Evolutionary conservation across 106 monocot species (phyloP).

Genomic region (Gastrodia elata): DNA sequence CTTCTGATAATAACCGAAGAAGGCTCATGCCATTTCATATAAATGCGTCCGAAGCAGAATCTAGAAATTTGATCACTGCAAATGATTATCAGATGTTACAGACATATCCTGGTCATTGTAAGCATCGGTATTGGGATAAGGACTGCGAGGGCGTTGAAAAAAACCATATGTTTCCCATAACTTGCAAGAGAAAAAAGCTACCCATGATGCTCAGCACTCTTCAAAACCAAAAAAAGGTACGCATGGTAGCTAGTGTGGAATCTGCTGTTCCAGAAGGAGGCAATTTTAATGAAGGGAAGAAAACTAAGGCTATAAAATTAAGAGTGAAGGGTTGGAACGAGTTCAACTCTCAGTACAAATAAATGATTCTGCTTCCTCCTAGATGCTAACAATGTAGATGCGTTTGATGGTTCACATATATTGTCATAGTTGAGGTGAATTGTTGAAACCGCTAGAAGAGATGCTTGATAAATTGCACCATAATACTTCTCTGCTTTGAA

Average conservation of each 20-base stretch:
- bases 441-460: background rate
- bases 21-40: background rate
- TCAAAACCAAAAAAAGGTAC: slow-evolving; percentile 9
- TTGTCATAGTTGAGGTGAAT: background rate
- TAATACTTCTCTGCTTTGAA: background rate
- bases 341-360: slow-evolving; percentile 8
- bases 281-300: slow-evolving; percentile 15
- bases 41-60: background rate
- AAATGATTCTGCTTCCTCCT: slow-evolving; percentile 18
- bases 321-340: slow-evolving; percentile 25
- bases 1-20: background rate
- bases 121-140: background rate
- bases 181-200: slow-evolving; percentile 43
- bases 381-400: background rate
- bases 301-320: slow-evolving; percentile 22
- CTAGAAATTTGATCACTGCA: background rate
- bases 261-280: slow-evolving; percentile 1
- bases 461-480: background rate
- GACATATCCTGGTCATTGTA: background rate
- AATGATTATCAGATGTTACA: background rate
- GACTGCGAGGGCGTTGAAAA: slow-evolving; percentile 2
- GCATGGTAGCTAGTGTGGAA: background rate
- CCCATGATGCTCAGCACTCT: slow-evolving; percentile 12
- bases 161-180: slow-evolving; percentile 30
- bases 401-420: background rate